phyloP scores from a whole-genome alignment of 148 eudicot genomes.

The Beta vulgaris region DNA sequence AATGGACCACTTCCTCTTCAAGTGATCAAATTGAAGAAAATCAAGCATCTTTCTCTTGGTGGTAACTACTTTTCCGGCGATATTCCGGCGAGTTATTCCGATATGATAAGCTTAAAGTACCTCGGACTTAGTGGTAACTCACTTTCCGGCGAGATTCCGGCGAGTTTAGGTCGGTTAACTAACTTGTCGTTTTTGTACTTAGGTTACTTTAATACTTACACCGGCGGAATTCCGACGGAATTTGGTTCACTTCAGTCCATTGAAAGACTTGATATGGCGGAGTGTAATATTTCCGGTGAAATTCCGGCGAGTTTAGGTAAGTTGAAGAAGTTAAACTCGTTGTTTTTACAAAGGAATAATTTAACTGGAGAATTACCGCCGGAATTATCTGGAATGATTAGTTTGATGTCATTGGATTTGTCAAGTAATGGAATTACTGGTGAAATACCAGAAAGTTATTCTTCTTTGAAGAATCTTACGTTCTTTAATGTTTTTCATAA shows the following conservation, averaged over 20 bases:
- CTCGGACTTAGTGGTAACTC: constrained; percentile 56
- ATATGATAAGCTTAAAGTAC: constrained; percentile 29
- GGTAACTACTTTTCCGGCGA: constrained; percentile 76
- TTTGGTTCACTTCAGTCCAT: constrained; percentile 43
- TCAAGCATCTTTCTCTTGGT: constrained; percentile 42
- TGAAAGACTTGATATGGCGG: constrained; percentile 39
- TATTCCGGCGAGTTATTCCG: constrained; percentile 55
- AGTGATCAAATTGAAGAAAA: constrained; percentile 28
- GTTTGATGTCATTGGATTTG: constrained; percentile 43
- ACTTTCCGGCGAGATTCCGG: constrained; percentile 53
- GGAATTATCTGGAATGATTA: constrained; percentile 36
- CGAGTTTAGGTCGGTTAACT: constrained; percentile 32
- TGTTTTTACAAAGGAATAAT: constrained; percentile 51
- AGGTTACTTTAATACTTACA: constrained; percentile 43
- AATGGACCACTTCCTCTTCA: constrained; percentile 60
- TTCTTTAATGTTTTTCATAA: constrained; percentile 49
- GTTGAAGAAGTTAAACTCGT: constrained; percentile 41
- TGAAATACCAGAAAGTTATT: constrained; percentile 46
- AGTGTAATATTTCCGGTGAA: constrained; percentile 50
- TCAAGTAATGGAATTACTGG: constrained; percentile 51
- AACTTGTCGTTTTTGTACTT: constrained; percentile 28
- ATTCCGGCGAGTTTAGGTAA: constrained; percentile 51
- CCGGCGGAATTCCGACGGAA: constrained; percentile 72
- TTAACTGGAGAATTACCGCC: constrained; percentile 52
- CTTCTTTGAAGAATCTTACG: constrained; percentile 36